These are phyloP conservation scores for Salinomyces thailandicus DNA, from an alignment of 2,329 filamentous ascomycete species.

Conservation along the genomic window DNA sequence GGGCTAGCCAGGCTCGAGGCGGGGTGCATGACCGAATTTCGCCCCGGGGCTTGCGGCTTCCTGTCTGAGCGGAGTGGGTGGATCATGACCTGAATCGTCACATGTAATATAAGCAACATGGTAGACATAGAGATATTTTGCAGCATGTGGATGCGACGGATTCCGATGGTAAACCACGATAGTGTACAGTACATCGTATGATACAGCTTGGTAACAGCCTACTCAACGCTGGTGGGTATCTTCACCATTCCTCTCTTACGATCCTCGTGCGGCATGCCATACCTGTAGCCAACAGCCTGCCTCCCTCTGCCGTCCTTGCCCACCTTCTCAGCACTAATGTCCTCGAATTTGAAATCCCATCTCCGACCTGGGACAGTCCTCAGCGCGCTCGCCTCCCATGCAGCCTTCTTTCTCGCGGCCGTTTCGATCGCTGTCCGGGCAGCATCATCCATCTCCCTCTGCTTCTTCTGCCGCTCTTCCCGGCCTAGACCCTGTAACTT, in stretches of 20 bases:
- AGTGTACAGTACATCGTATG: no score
- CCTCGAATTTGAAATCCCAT: conserved; percentile 52
- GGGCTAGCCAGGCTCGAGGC: no score
- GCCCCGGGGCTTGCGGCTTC: neutral
- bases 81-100: neutral
- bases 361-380: conserved; percentile 38
- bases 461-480: conserved; percentile 34
- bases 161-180: no score
- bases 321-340: conserved; percentile 46
- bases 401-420: conserved; percentile 33
- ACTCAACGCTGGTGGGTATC: conserved; percentile 47
- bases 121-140: no score
- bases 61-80: neutral
- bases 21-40: neutral
- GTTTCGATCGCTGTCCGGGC: conserved; percentile 29
- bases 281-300: conserved; percentile 47
- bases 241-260: conserved; percentile 53
- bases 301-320: conserved; percentile 45
- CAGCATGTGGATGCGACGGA: no score
- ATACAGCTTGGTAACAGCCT: neutral
- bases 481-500: conserved; percentile 28
- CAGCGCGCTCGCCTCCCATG: conserved; percentile 34
- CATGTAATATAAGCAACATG: neutral
- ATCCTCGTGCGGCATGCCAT: conserved; percentile 52
- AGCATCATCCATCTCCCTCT: conserved; percentile 26